A percentile compares a stretch with the other conserved stretches of the same genome.
Conservation (phyloP, 164 flowering plant species). For the Vitis rotundifolia region DNA sequence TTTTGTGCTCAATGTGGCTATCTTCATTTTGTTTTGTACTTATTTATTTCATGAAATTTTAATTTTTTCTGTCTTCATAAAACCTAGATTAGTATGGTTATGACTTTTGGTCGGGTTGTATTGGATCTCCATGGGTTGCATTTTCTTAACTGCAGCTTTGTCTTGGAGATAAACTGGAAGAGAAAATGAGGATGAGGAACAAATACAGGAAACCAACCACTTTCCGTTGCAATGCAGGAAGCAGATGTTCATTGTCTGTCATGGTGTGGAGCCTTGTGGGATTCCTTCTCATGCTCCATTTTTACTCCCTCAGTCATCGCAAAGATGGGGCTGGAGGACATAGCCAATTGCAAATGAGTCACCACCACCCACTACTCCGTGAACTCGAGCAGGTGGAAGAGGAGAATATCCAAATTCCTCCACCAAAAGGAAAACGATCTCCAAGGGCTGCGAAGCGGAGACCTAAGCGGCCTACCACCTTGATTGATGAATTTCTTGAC, state of each 20-base stretch:
- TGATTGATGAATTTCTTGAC: slow-evolving; percentile 92
- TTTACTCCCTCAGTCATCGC: slow-evolving; percentile 46
- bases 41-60: background rate
- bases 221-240: slow-evolving; percentile 85
- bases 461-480: slow-evolving; percentile 55
- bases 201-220: slow-evolving; percentile 77
- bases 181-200: slow-evolving; percentile 79
- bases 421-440: slow-evolving; percentile 77
- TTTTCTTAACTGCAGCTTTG: slow-evolving; percentile 55
- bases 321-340: slow-evolving; percentile 25
- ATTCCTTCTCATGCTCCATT: slow-evolving; percentile 61
- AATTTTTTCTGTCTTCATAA: background rate
- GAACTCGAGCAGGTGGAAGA: slow-evolving; percentile 87
- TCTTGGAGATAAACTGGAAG: slow-evolving; percentile 60
- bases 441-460: slow-evolving; percentile 83
- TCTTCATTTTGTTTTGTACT: background rate
- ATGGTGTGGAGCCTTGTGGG: slow-evolving; percentile 69
- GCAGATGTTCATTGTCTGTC: slow-evolving; percentile 58
- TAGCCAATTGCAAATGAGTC: slow-evolving; percentile 33
- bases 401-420: slow-evolving; percentile 71
- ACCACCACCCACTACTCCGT: slow-evolving; percentile 41
- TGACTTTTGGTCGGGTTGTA: slow-evolving; percentile 28
- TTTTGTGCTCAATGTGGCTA: background rate
- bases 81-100: slow-evolving; percentile 8
- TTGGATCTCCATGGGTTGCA: slow-evolving; percentile 53